Base-by-base conservation (phyloP, 1,139 yeast species). In the Zygosaccharomyces sapae region DNA sequence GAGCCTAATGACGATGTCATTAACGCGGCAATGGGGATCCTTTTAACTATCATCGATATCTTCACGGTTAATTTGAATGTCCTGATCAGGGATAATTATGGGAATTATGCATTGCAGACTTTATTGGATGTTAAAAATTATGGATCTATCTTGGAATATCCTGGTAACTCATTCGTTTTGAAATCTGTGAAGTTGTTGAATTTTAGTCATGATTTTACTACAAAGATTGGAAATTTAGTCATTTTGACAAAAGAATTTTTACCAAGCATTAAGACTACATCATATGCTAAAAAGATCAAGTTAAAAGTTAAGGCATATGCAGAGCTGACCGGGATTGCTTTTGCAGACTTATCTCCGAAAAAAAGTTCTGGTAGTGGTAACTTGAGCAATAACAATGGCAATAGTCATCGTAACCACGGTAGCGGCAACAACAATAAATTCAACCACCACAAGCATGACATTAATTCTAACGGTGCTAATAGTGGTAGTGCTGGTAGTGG, bases 31-130 rank as follows among this genome's bases (percentile, higher is more conserved):
- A 59, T 58, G 56, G 57, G 55, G 16, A 65, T 64, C 30, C 42
- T 65, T 41, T 44, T 66, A 22, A 56, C 59, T 0, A 58, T 64
- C 6, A 56, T 63, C 20, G 66, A 64, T 45, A 55, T 58, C 6
- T 65, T 70, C 36, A 73, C 78, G n/a, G 60, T 67, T 13, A 71
- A 74, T 44, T 68, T 82, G 53, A 80, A 76, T 49, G 63, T 73
- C 24, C 63, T 80, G 45, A 69, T 79, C 41, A 74, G 76, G 45
- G 84, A 79, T 54, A 77, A 79, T 48, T 80, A 71, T 58, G 96
- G 96, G 12, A 88, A 88, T 68, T 88, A 89, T 65, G 96, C 89
- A 18, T 76, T 88, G 47, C 96, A 88, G 68, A 89, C 96, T 1
- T 74, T 85, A 29, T 65, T 83, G 49, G 87, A 83, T 60, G 61